These are phyloP conservation scores for Claviceps digitariae DNA, from an alignment of 2,329 filamentous ascomycete genomes.

Conservation along the genomic window DNA sequence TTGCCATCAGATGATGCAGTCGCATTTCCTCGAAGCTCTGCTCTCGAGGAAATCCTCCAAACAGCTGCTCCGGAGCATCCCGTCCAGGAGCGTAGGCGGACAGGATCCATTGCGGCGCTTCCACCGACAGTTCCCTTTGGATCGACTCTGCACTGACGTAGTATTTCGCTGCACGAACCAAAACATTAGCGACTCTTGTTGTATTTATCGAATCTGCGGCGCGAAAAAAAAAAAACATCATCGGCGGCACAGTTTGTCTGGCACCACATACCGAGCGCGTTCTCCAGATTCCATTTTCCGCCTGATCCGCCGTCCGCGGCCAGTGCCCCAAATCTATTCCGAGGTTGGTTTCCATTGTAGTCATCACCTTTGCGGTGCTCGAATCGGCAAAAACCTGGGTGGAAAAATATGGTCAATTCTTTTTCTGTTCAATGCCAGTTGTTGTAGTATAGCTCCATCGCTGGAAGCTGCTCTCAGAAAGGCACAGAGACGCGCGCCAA, in stretches of 20 bases:
- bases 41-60: slow-evolving; percentile 66
- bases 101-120: slow-evolving; percentile 71
- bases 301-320: slow-evolving; percentile 14
- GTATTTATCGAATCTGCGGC: neutral
- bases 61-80: slow-evolving; percentile 68
- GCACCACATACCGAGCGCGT: slow-evolving; percentile 11
- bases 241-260: neutral
- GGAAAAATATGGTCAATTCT: neutral
- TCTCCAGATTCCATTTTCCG: slow-evolving; percentile 13
- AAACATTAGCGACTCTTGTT: slow-evolving; percentile 2
- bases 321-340: slow-evolving; percentile 46
- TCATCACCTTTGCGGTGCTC: slow-evolving; percentile 34
- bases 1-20: slow-evolving; percentile 52
- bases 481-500: neutral
- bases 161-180: slow-evolving; percentile 23
- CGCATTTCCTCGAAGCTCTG: slow-evolving; percentile 83
- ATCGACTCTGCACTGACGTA: slow-evolving; percentile 46
- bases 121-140: slow-evolving; percentile 51
- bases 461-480: neutral
- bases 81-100: slow-evolving; percentile 72
- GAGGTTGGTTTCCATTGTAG: slow-evolving; percentile 19
- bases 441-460: neutral
- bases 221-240: neutral
- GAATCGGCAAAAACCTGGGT: slow-evolving; percentile 36
- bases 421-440: neutral